These are phyloP conservation scores for Candida saitoana DNA, from an alignment of 805 yeast species.

Conservation along the genomic window DNA sequence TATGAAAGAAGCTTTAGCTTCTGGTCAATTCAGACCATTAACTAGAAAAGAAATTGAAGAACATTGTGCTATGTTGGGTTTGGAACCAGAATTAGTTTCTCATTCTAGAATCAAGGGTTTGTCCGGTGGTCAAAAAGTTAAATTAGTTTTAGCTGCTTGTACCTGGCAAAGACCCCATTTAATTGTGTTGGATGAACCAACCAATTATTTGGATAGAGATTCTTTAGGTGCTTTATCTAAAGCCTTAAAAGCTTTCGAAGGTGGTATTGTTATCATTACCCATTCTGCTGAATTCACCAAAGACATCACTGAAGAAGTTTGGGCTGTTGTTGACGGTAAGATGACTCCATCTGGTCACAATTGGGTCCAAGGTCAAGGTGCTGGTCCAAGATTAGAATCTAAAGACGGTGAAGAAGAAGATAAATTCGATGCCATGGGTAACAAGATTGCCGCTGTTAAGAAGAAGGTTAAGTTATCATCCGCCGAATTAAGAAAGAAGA, in stretches of 20 bases:
- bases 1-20: constrained; percentile 99
- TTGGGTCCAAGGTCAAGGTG: constrained; percentile 99
- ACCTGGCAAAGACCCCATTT: constrained; percentile 99
- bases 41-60: constrained; percentile 99
- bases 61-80: constrained; percentile 98
- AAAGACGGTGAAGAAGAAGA: constrained; percentile 97
- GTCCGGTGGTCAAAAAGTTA: constrained; percentile 99
- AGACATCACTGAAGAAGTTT: constrained; percentile 98
- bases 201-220: constrained; percentile 98
- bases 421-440: constrained; percentile 99
- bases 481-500: constrained; percentile 99
- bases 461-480: constrained; percentile 97
- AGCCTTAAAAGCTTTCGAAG: constrained; percentile 97
- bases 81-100: constrained; percentile 97
- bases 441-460: constrained; percentile 95
- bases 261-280: constrained; percentile 99
- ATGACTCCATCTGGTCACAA: constrained; percentile 99
- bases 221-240: constrained; percentile 98
- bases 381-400: constrained; percentile 99
- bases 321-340: constrained; percentile 97
- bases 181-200: constrained; percentile 99
- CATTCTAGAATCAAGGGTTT: constrained; percentile 99
- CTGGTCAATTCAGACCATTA: constrained; percentile 99
- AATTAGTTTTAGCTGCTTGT: constrained; percentile 99
- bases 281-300: constrained; percentile 99